Base-by-base conservation (phyloP, 2,329 filamentous ascomycete species). In the Neonectria hederae region DNA sequence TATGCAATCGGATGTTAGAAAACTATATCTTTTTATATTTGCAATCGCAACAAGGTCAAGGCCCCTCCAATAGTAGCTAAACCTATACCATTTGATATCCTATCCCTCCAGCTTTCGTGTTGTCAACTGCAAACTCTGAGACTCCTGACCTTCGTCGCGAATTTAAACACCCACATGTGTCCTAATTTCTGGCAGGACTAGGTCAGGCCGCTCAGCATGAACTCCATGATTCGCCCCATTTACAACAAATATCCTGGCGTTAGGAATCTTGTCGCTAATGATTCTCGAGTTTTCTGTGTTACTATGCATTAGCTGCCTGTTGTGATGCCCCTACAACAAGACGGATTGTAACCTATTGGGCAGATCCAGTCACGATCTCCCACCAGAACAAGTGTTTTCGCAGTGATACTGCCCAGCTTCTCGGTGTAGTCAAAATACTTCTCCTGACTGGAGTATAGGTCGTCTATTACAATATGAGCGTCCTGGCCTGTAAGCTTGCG, bases 361-460 rank as follows among this genome's bases (percentile, higher is more conserved):
- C 46, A 69, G 43, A 69, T 69, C 67, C 67, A 69, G 38, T 69
- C 67, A 30, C 68, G 60, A 5, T 69, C 67, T 7, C 67, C 67
- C 14, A 66, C 67, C 9, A 69, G 46, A 1, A 69, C 58, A 10
- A 69, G 56, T 2, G 67, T 69, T 35, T 61, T 66, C 14, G 65
- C 67, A 0, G 30, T 35, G 43, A 69, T 61, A 1, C 5, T 54
- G 2, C 19, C 19, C 5, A 69, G 65, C 3, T 35, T 55, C 1
- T 68, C 48, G 2, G 28, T 45, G 17, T 68, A 69, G 42, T 69
- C 65, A 42, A 69, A 69, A 19, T 69, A 69, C 32, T 68, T 69
- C 22, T 69, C 67, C 3, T 57, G 5, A 24, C 65, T 40, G 0
- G 67, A 66, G 54, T 69, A 69, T 8, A 69, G 58, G 17, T 68